A percentile compares a stretch with the other conserved stretches of the same genome.
These are phyloP conservation scores for Aspergillus cavernicola DNA, from an alignment of 495 filamentous ascomycete species.

Conservation along the genomic window DNA sequence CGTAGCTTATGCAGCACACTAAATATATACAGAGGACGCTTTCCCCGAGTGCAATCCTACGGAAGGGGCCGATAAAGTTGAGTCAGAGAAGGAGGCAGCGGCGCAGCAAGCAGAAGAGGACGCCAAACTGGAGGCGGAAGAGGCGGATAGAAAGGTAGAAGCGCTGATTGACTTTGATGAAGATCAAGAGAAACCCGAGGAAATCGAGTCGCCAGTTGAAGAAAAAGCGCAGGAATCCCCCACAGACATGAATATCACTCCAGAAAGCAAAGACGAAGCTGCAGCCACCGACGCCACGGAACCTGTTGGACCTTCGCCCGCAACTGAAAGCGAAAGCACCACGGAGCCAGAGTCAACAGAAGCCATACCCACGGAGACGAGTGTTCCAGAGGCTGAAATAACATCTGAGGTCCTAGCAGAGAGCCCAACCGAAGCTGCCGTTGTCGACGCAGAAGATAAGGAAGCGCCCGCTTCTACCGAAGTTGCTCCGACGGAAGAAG, in stretches of 20 bases:
- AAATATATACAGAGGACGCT: conserved; percentile 16
- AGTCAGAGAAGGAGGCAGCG: conserved; percentile 21
- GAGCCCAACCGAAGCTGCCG: conserved; percentile 1
- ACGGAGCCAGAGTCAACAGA: neutral
- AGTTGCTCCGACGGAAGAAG: neutral
- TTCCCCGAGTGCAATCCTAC: conserved; percentile 20
- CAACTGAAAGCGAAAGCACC: conserved; percentile 13
- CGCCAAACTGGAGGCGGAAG: conserved; percentile 17
- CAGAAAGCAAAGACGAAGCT: neutral
- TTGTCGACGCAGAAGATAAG: conserved; percentile 7
- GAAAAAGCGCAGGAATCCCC: conserved; percentile 11
- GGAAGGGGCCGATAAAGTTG: conserved; percentile 21
- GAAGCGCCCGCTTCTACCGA: neutral
- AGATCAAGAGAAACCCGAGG: neutral
- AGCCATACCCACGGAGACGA: neutral
- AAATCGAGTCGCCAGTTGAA: conserved; percentile 9
- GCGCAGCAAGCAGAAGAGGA: conserved; percentile 19
- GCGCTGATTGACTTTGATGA: conserved; percentile 14
- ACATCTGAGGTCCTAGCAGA: neutral
- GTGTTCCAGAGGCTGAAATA: conserved; percentile 1
- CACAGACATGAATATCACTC: neutral
- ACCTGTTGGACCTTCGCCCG: neutral
- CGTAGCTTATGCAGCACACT: neutral
- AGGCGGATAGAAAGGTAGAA: conserved; percentile 7
- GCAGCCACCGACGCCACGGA: neutral